Conservation (phyloP, 768 basidiomycete genomes). For the Lactarius sp. region DNA sequence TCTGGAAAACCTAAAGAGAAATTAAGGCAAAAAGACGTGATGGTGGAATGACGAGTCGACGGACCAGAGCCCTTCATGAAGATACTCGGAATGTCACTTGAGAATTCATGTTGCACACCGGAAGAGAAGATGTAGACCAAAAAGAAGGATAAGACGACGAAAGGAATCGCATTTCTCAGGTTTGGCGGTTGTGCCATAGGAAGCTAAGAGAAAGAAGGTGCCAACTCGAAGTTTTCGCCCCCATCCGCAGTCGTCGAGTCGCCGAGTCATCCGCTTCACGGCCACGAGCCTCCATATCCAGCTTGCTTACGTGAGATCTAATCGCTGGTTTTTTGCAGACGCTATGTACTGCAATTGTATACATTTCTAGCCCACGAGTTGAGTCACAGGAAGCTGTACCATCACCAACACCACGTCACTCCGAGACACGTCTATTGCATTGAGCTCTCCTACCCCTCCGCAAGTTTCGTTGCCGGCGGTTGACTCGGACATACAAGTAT, state of each 20-base stretch:
- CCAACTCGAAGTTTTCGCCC: no score
- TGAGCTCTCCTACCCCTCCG: neutral
- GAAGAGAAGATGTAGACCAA: slow-evolving; percentile 41
- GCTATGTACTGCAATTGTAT: no score
- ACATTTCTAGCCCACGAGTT: no score
- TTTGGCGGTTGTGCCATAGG: slow-evolving; percentile 16
- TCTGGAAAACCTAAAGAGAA: slow-evolving; percentile 43
- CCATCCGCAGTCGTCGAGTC: no score
- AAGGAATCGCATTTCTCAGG: slow-evolving; percentile 31
- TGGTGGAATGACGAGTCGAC: neutral
- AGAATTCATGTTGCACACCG: slow-evolving; percentile 30
- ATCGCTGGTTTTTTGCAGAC: no score
- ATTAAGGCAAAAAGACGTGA: neutral
- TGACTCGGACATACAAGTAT: neutral
- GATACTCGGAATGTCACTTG: slow-evolving; percentile 19
- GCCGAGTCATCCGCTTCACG: no score
- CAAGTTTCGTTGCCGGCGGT: neutral
- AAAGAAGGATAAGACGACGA: slow-evolving; percentile 38
- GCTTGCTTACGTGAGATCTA: neutral
- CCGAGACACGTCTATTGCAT: neutral
- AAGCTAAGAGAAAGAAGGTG: neutral
- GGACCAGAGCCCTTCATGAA: slow-evolving; percentile 10
- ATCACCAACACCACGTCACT: neutral
- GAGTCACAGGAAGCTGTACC: no score
- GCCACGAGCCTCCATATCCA: no score